Evolutionary conservation across 139 green algal genomes (phyloP).

Genomic region (Tetraselmis striata): DNA sequence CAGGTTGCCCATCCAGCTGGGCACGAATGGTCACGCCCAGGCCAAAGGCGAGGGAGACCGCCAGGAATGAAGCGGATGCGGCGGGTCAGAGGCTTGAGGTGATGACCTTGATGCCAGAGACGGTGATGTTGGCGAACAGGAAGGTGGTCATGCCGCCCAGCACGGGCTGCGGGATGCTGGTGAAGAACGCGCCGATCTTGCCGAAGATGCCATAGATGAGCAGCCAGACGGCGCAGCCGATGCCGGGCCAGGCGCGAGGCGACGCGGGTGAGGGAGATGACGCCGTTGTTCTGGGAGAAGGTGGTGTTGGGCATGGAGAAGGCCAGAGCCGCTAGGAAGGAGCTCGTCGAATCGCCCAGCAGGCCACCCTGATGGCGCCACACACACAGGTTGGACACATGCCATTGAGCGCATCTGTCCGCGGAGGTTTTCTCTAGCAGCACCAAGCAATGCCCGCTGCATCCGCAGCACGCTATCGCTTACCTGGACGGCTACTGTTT

Average conservation of each 20-base stretch:
- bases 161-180: background rate
- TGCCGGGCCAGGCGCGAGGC: slow-evolving; percentile 14
- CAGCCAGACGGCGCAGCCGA: slow-evolving; percentile 23
- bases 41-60: slow-evolving; percentile 28
- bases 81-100: slow-evolving; percentile 28
- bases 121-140: slow-evolving; percentile 55
- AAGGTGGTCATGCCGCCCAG: slow-evolving; percentile 37
- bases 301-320: slow-evolving; percentile 8
- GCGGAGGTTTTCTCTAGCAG: too few species aligned
- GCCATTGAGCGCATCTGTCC: too few species aligned
- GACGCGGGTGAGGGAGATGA: slow-evolving; percentile 9
- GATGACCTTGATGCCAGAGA: slow-evolving; percentile 51
- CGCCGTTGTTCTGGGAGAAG: slow-evolving; percentile 9
- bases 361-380: background rate
- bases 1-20: slow-evolving; percentile 24
- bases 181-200: slow-evolving; percentile 11
- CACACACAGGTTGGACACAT: too few species aligned
- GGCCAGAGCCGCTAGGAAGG: background rate
- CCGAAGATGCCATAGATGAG: slow-evolving; percentile 25
- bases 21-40: slow-evolving; percentile 43
- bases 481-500: background rate
- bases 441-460: too few species aligned
- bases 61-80: slow-evolving; percentile 57
- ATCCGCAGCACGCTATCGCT: too few species aligned
- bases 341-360: background rate